Base-by-base conservation (phyloP, 345 rosid genomes). In the Hibiscus trionum region DNA sequence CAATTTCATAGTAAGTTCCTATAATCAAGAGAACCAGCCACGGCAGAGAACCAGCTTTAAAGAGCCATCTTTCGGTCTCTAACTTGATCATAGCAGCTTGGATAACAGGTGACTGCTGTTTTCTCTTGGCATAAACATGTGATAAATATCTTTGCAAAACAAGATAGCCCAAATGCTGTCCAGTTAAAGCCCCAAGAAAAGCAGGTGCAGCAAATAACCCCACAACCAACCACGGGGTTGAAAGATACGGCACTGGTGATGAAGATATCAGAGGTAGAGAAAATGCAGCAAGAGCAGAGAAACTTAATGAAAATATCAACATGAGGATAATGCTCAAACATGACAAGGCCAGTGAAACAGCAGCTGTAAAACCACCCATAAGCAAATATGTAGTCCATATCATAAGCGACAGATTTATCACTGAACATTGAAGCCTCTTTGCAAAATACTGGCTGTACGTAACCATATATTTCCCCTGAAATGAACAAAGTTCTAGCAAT, bases 41-140 rank as follows among this genome's bases (percentile, higher is more conserved):
- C 79, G 86, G 97, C 61, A 92, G 60, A 80, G 84, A 88, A 69
- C 97, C 97, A 63, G 92, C 82, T 87, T 95, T 92, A 72, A 82
- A 92, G 71, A 95, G 85, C 97, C 96, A 92, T 82, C 97, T 90
- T 83, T 95, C 99, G 71, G 99, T 84, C 78, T 95, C 97, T 50
- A 90, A 83, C 85, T 84, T 90, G 76, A 83, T 77, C 84, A 90
- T 64, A 66, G 80, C 75, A 82, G 86, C 86, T 77, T 73, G 81
- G 72, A 80, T 49, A 66, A 27, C 72, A 37, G 89, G 78, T 33
- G 96, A 79, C 37, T 83, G 76, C 69, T 79, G 83, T 77, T 61
- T 84, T 69, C 80, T 83, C 82, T 83, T 85, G 69, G 89, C 75
- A 75, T 82, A 85, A 39, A 59, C 79, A 71, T 79, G 82, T 14